Conservation (phyloP, 73 alveolate genomes). For the Paramecium tetraurelia region DNA sequence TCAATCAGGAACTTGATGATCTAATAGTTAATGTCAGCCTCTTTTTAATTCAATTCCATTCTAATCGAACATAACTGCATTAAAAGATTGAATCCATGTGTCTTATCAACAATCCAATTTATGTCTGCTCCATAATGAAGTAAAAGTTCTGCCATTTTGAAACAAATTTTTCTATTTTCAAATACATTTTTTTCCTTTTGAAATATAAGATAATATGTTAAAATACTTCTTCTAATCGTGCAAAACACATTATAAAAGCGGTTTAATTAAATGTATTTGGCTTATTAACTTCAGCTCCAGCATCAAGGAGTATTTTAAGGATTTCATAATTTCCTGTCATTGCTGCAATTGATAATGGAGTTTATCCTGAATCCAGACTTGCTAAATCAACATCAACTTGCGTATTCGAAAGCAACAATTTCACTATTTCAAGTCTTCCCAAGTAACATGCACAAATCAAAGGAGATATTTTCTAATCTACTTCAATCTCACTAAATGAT, state of each 20-base stretch:
- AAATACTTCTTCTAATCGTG: conserved; percentile 73
- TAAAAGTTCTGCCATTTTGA: conserved; percentile 78
- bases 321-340: conserved; percentile 80
- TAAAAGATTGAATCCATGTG: conserved; percentile 74
- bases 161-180: conserved; percentile 81
- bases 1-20: conserved; percentile 70
- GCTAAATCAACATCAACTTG: conserved; percentile 73
- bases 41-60: conserved; percentile 60
- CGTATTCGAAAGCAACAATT: conserved; percentile 70
- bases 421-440: conserved; percentile 71
- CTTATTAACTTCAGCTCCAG: conserved; percentile 78
- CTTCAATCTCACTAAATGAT: conserved; percentile 69
- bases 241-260: conserved; percentile 72
- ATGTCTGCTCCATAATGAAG: conserved; percentile 81
- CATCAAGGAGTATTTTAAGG: conserved; percentile 67
- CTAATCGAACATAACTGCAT: conserved; percentile 74
- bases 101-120: conserved; percentile 64
- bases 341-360: conserved; percentile 78
- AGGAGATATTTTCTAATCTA: conserved; percentile 79
- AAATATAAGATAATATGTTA: background rate
- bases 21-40: conserved; percentile 68
- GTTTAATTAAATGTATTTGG: conserved; percentile 65
- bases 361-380: conserved; percentile 71
- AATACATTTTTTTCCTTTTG: conserved; percentile 65
- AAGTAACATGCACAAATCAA: conserved; percentile 73